phyloP scores from a whole-genome alignment of 768 basidiomycete genomes.

The Trametes cinnabarina region DNA sequence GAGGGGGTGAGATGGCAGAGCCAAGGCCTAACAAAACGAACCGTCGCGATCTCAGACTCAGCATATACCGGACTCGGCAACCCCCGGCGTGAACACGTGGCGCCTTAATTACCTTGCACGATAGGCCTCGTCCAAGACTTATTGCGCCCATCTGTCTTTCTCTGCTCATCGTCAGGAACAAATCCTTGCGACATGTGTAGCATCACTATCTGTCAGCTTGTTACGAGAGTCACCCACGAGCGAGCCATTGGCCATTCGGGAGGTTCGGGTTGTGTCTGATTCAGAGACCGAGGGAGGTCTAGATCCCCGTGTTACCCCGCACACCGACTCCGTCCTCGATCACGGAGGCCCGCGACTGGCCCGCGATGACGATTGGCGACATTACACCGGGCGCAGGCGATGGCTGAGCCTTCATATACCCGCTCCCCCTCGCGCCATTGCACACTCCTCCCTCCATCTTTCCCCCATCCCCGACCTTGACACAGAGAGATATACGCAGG shows the following conservation, averaged over 20 bases:
- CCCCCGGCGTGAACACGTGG: conserved; percentile 1
- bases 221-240: not conserved
- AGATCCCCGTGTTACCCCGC: not conserved
- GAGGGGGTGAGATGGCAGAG: conserved; percentile 10
- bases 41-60: not conserved
- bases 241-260: not conserved
- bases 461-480: not conserved
- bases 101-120: not conserved
- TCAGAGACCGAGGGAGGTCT: not conserved
- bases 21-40: conserved; percentile 13
- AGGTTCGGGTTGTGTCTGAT: not conserved
- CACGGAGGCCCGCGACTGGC: no score
- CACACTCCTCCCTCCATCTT: not conserved
- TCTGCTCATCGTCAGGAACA: no score
- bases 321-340: not conserved
- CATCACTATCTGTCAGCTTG: not conserved
- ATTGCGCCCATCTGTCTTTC: no score
- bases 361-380: not conserved
- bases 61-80: conserved; percentile 10
- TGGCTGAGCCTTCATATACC: not conserved
- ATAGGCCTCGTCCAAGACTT: no score
- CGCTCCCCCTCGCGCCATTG: not conserved
- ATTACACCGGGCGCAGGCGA: not conserved
- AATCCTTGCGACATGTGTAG: no score
- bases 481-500: not conserved